Evolutionary conservation across 192 early-diverging fungal genomes (phyloP).

Genomic region (Coemansia sp.): DNA sequence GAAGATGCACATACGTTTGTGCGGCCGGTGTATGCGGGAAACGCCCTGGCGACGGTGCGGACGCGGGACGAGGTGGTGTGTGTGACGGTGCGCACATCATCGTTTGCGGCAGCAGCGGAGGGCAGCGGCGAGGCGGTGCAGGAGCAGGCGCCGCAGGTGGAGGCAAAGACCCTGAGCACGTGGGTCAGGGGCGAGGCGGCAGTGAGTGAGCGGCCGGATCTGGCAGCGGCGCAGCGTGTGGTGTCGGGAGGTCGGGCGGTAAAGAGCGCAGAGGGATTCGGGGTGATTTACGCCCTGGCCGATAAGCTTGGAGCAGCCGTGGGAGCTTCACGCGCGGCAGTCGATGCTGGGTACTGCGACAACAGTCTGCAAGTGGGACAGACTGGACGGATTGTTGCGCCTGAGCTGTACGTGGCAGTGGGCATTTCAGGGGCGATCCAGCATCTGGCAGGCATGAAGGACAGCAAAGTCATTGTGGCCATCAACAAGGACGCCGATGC

Average conservation of each 20-base stretch:
- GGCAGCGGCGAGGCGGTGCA: constrained; percentile 57
- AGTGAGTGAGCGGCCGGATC: constrained; percentile 94
- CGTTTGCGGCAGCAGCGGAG: constrained; percentile 73
- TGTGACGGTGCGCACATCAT: constrained; percentile 85
- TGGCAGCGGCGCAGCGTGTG: constrained; percentile 82
- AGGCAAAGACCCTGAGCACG: constrained; percentile 60
- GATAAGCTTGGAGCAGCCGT: constrained; percentile 94
- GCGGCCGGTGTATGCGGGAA: constrained; percentile 96
- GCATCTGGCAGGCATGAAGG: constrained; percentile 99
- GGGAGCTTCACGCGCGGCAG: constrained; percentile 95
- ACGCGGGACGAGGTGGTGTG: constrained; percentile 75
- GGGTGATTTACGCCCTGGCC: constrained; percentile 83
- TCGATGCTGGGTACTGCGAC: constrained; percentile 94
- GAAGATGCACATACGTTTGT: constrained; percentile 85
- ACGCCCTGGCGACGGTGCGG: constrained; percentile 95
- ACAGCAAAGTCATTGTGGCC: constrained; percentile 96
- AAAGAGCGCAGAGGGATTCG: constrained; percentile 95
- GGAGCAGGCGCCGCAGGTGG: constrained; percentile 70
- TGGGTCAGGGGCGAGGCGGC: constrained; percentile 88
- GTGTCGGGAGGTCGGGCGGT: constrained; percentile 94
- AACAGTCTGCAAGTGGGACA: constrained; percentile 98
- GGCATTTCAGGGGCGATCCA: constrained; percentile 97
- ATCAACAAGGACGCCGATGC: constrained; percentile 99
- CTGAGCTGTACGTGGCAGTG: constrained; percentile 92
- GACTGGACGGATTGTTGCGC: constrained; percentile 97